Conservation (phyloP, 495 filamentous ascomycete species). For the Penicillium maclennaniae region DNA sequence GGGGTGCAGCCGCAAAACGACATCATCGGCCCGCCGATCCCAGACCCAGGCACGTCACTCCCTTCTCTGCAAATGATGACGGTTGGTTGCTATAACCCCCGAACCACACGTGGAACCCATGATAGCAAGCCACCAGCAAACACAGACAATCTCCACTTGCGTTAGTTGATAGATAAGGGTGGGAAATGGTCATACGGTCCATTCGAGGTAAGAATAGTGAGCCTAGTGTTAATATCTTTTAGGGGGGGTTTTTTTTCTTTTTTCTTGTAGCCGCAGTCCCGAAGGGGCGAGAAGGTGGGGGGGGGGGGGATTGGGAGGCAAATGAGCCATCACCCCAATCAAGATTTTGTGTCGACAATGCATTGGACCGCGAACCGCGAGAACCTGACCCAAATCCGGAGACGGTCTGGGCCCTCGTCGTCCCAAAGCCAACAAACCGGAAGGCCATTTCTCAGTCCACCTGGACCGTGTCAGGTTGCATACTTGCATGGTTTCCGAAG, state of each 20-base stretch:
- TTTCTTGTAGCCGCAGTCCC: background rate
- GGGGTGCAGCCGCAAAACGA: slow-evolving; percentile 11
- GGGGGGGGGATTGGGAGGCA: too few relatives aligned
- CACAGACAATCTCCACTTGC: background rate
- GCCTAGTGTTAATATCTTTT: background rate
- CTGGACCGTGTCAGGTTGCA: slow-evolving; percentile 11
- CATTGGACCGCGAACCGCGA: background rate
- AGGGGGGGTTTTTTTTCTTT: too few relatives aligned
- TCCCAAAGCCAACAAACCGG: slow-evolving; percentile 8
- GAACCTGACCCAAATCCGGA: slow-evolving; percentile 2
- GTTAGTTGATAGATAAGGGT: background rate
- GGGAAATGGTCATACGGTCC: background rate
- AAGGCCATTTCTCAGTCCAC: background rate
- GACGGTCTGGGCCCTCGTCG: slow-evolving; percentile 21
- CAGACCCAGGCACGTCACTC: slow-evolving; percentile 16
- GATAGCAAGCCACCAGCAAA: background rate
- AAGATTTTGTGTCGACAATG: background rate
- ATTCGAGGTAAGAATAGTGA: background rate
- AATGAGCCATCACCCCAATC: background rate
- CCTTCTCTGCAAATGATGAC: background rate
- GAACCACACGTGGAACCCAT: slow-evolving; percentile 9
- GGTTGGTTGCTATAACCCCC: background rate
- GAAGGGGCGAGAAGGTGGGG: too few relatives aligned
- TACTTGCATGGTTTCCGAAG: slow-evolving; percentile 3
- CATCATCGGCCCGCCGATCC: slow-evolving; percentile 26